Conservation (phyloP, 192 early-diverging fungal species). For the Tieghemiomyces parasiticus region DNA sequence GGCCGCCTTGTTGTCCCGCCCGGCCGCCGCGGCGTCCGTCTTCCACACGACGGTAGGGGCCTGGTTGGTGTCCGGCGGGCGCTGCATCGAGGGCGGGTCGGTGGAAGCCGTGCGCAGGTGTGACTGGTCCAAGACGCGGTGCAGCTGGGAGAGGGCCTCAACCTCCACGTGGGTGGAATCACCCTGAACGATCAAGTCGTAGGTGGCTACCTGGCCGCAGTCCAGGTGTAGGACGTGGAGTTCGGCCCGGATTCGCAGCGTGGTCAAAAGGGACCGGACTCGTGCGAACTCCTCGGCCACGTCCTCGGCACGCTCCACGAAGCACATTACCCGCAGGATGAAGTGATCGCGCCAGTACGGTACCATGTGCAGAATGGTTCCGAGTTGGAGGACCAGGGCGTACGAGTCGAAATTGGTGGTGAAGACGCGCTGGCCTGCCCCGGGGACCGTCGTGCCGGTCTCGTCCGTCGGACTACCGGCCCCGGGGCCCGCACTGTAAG, state of each 20-base stretch:
- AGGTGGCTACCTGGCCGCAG: conserved; percentile 22
- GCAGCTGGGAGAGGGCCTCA: conserved; percentile 1
- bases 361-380: conserved; percentile 53
- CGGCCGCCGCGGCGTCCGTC: too few species aligned
- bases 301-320: conserved; percentile 50
- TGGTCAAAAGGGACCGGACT: conserved; percentile 34
- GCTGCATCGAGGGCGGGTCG: too few species aligned
- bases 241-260: conserved; percentile 45
- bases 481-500: conserved; percentile 10
- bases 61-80: too few species aligned
- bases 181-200: conserved; percentile 23
- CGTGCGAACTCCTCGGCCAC: conserved; percentile 40
- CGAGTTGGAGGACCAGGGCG: conserved; percentile 59
- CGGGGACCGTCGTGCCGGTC: not conserved
- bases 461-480: too few species aligned
- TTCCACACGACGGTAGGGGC: too few species aligned
- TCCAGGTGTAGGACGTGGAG: conserved; percentile 36
- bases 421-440: conserved; percentile 18
- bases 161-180: conserved; percentile 8
- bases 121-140: not conserved
- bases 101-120: too few species aligned
- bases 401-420: conserved; percentile 50
- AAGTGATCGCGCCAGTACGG: conserved; percentile 49
- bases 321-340: conserved; percentile 42
- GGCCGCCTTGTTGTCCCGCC: too few species aligned